Conservation (phyloP, 441 rosid species). For the Gossypium lobatum region DNA sequence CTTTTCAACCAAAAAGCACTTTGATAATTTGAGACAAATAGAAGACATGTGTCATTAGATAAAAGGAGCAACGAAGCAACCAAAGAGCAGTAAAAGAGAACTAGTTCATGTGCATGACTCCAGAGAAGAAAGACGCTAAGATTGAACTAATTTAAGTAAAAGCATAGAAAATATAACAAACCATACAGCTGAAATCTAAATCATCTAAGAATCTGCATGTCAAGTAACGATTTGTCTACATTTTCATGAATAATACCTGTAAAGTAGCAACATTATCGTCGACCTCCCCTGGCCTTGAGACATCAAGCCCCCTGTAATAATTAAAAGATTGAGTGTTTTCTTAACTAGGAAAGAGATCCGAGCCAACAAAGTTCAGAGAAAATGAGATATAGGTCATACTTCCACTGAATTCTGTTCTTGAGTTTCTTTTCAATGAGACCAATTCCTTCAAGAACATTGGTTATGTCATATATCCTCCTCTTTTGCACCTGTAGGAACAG, state of each 20-base stretch:
- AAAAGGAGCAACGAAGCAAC: not conserved
- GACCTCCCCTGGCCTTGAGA: slow-evolving; percentile 75
- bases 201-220: not conserved
- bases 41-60: not conserved
- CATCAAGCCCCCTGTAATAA: slow-evolving; percentile 75
- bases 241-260: slow-evolving; percentile 48
- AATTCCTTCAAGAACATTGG: slow-evolving; percentile 97
- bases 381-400: slow-evolving; percentile 43
- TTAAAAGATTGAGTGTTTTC: slow-evolving; percentile 15
- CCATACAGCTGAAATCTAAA: not conserved
- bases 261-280: slow-evolving; percentile 62
- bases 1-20: not conserved
- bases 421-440: slow-evolving; percentile 96
- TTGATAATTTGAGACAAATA: not conserved
- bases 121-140: not conserved
- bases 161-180: not conserved
- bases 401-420: slow-evolving; percentile 96
- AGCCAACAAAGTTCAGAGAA: slow-evolving; percentile 14
- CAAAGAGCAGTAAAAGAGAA: not conserved
- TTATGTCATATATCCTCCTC: slow-evolving; percentile 93
- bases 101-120: not conserved
- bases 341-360: not conserved
- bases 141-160: not conserved
- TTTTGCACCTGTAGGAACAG: slow-evolving; percentile 74
- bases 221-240: slow-evolving; percentile 9